Evolutionary conservation across 2,329 filamentous ascomycete species (phyloP).

Genomic region (Didymosphaeria variabile): DNA sequence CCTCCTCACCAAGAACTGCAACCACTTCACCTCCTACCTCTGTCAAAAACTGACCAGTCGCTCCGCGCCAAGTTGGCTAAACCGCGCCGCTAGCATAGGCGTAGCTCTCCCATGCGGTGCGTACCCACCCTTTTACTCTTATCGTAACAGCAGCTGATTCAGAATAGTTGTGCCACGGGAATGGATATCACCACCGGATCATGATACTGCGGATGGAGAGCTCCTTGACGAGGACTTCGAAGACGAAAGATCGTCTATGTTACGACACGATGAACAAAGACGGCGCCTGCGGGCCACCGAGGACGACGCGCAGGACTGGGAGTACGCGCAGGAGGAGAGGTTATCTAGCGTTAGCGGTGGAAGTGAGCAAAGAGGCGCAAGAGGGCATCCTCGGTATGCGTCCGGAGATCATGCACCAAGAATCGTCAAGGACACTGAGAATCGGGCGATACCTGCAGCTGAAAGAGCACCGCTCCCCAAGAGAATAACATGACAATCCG

Average conservation of each 20-base stretch:
- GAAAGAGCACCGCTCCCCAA: slow-evolving; percentile 56
- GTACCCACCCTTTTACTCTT: background rate
- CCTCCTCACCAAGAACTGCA: slow-evolving; percentile 84
- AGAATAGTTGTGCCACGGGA: slow-evolving; percentile 71
- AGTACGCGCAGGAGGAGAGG: slow-evolving; percentile 39
- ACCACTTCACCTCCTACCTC: slow-evolving; percentile 83
- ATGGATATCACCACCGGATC: slow-evolving; percentile 82
- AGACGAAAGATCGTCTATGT: slow-evolving; percentile 68
- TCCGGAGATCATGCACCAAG: slow-evolving; percentile 43
- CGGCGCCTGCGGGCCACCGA: slow-evolving; percentile 37
- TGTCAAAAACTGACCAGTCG: slow-evolving; percentile 76
- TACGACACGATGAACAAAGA: slow-evolving; percentile 54
- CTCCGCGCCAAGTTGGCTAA: slow-evolving; percentile 77
- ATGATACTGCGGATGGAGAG: slow-evolving; percentile 75
- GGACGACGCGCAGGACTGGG: slow-evolving; percentile 39
- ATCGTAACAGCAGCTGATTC: background rate
- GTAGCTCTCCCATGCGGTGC: slow-evolving; percentile 83
- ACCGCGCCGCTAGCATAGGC: slow-evolving; percentile 84
- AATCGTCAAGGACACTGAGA: slow-evolving; percentile 51
- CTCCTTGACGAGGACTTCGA: slow-evolving; percentile 66
- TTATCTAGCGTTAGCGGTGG: slow-evolving; percentile 41
- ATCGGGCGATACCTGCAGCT: slow-evolving; percentile 53
- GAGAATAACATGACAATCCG: slow-evolving; percentile 43
- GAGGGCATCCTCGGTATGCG: slow-evolving; percentile 41
- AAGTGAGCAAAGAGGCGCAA: slow-evolving; percentile 45